Percentiles rank a stretch among this genome's conserved stretches.
Conservation (phyloP, 805 yeast genomes). For the Starmerella vaccinii region DNA sequence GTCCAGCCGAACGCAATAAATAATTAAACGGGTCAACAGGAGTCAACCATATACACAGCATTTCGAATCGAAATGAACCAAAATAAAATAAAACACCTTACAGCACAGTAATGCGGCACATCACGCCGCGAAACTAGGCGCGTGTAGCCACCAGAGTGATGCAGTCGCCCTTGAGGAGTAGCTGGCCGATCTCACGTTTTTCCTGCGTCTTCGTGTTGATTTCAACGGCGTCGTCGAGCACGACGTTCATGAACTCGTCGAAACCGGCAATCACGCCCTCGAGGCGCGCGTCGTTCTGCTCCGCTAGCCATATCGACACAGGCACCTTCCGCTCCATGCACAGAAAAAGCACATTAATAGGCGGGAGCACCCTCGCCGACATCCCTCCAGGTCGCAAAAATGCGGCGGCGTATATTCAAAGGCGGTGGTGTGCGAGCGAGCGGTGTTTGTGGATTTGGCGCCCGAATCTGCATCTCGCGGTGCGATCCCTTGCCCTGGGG, state of each 20-base stretch:
- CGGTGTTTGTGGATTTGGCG: too few species aligned
- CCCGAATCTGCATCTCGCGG: too few species aligned
- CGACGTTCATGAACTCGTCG: slow-evolving; percentile 93
- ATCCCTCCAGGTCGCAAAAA: not conserved
- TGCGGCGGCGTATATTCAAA: too few species aligned
- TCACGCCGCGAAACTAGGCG: not conserved
- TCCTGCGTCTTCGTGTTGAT: slow-evolving; percentile 45
- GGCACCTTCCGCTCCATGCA: slow-evolving; percentile 69
- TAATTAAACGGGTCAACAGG: too few species aligned
- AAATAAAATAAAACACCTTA: not conserved
- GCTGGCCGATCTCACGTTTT: slow-evolving; percentile 38
- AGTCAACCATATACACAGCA: too few species aligned
- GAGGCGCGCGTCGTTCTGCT: slow-evolving; percentile 65
- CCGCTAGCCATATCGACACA: slow-evolving; percentile 83
- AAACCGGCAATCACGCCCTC: slow-evolving; percentile 80
- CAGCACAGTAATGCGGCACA: not conserved
- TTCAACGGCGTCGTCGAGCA: slow-evolving; percentile 54
- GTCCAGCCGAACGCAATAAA: not conserved
- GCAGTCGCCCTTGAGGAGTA: slow-evolving; percentile 87
- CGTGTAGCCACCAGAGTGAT: slow-evolving; percentile 55
- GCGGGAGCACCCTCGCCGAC: slow-evolving; percentile 47
- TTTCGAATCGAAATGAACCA: not conserved
- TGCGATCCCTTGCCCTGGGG: too few species aligned
- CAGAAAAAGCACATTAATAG: slow-evolving; percentile 82
- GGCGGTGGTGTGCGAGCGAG: too few species aligned